Evolutionary conservation across 306 rosid genomes (phyloP), one percentile per base, ranked within the genome.

Genomic region (Glycine soja): DNA sequence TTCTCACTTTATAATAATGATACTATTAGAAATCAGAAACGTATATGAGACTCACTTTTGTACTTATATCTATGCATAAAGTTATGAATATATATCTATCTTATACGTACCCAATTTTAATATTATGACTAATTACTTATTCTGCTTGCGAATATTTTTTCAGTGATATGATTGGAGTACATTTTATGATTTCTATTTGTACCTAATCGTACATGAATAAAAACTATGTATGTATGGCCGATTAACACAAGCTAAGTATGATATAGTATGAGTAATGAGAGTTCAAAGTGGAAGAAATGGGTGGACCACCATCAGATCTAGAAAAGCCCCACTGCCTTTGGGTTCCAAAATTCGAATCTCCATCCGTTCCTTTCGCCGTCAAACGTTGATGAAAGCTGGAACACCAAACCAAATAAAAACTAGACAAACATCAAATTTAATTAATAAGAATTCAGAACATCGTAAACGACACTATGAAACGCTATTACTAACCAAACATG

Each of bases 281-380:
- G 10, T 40, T 56, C 61, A 11, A 57, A 74, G 7, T 46, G 15
- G 16, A 76, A 24, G 42, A 47, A 48, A 63, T 47, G 18, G 54
- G 64, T 36, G 72, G 4, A 61, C 63, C 24, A 59, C 46, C 38
- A 59, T n/a, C 4, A 15, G 24, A 53, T 3, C 15, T 64, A 16
- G 42, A 40, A 40, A 40, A 40, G 43, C 7, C 43, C 43, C 43
- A 40, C 43, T 40, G 46, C 46, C 46, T 42, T 42, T 6, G 46
- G 46, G 46, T 42, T 42, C 46, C 6, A 14, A 56, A 83, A 34
- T 66, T 72, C 77, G 87, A 77, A 42, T 62, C 75, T 56, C 63
- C n/a, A 59, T 71, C 85, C 88, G 46, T 51, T 30, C 19, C 74
- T 70, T 58, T 83, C 91, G 88, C 87, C 88, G 84, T 79, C 84